Percentiles rank a stretch among this genome's conserved stretches.
Conservation (phyloP, 2,329 filamentous ascomycete genomes). For the Trichoderma simmonsii region DNA sequence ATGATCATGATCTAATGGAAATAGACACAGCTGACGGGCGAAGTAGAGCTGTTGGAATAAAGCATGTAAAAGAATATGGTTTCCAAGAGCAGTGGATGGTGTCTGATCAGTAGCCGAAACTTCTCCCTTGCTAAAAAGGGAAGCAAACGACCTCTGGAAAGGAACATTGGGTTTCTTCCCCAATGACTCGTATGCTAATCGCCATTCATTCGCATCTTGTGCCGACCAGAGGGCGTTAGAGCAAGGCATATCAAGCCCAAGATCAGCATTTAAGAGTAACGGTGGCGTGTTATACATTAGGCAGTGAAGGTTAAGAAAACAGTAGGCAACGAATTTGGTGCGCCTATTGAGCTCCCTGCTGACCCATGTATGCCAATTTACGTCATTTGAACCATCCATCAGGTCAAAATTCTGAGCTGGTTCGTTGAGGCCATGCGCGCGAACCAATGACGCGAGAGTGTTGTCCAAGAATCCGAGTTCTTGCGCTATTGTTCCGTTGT, state of each 20-base stretch:
- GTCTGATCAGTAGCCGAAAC: no score
- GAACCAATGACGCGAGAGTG: neutral
- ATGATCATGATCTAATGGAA: no score
- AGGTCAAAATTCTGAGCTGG: neutral
- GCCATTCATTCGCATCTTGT: no score
- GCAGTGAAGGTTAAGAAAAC: neutral
- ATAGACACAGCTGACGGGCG: no score
- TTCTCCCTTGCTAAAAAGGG: no score
- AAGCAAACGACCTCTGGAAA: no score
- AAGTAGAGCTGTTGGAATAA: no score
- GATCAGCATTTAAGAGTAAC: neutral
- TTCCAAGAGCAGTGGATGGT: no score
- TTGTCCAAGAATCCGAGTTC: neutral
- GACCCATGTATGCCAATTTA: neutral
- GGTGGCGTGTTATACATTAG: neutral
- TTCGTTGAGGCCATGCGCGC: neutral
- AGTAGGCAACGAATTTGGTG: neutral
- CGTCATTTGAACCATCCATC: neutral
- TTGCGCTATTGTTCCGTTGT: neutral
- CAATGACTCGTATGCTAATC: no score
- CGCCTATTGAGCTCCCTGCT: neutral
- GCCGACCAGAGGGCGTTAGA: no score
- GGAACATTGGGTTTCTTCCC: no score
- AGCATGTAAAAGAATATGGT: no score
- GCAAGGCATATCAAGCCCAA: neutral